Evolutionary conservation across 2,329 filamentous ascomycete genomes (phyloP), one percentile per base, ranked within the genome.

Genomic region (Plectosphaerella plurivora): DNA sequence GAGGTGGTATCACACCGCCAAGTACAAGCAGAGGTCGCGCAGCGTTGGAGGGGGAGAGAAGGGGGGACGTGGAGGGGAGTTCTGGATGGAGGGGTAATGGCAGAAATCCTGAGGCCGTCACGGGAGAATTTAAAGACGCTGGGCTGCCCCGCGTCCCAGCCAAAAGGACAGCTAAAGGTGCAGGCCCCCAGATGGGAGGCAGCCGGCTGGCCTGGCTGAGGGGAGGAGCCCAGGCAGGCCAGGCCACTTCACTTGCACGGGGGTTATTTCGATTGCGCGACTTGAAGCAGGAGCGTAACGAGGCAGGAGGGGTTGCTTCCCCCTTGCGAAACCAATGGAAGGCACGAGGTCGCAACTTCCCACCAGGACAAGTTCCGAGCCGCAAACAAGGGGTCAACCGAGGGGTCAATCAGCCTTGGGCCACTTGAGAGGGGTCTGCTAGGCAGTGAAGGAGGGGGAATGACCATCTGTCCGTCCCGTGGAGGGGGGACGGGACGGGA

Each of bases 121-220:
- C 28, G 28, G 28, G 28, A 33, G 28, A 33, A 33, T 33, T 33
- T 33, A 33, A 33, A 12, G 28, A 33, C 28, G 28, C 28, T 33
- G 28, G 28, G 28, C 28, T 33, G 28, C 28, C 28, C 28, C 28
- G 28, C 28, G 28, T 33, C 11, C 28, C 8, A 33, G 28, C 28
- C 28, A 12, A 41, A 18, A 50, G 50, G 36, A 44, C 50, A 50
- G 44, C 36, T 47, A 49, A 46, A 46, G 51, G 45, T 45, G 45
- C 37, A 48, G 45, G 49, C 39, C 28, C 28, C 28, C 28, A 12
- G 28, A 33, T 33, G 28, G 28, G 28, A 33, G 28, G 28, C 28
- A 33, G 28, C 28, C 28, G 28, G 11, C 28, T 33, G 28, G 22
- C 7, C 28, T 10, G 28, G 3, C 28, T 10, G 28, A 9, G 18